A percentile compares a stretch with the other conserved stretches of the same genome.
These are phyloP conservation scores for Leptographium radiaticola DNA, from an alignment of 2,329 filamentous ascomycete species.

Conservation along the genomic window DNA sequence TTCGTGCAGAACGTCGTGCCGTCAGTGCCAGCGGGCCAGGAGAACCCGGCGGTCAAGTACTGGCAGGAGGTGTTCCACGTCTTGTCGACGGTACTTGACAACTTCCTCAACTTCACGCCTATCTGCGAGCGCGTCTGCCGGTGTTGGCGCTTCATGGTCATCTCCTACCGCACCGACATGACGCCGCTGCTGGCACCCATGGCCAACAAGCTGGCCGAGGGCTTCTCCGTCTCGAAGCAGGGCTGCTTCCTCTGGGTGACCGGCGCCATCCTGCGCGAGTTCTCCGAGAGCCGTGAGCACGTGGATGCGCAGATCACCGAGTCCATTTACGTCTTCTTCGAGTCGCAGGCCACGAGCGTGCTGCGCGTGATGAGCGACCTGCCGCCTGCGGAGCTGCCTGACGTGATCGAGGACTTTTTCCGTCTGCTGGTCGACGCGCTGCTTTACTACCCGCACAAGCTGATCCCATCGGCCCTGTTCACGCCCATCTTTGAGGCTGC, in stretches of 20 bases:
- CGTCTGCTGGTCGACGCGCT: constrained; percentile 82
- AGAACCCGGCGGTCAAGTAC: constrained; percentile 89
- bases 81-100: constrained; percentile 73
- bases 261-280: constrained; percentile 86
- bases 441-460: constrained; percentile 78
- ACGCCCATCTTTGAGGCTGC: constrained; percentile 77
- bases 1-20: constrained; percentile 73
- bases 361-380: constrained; percentile 80
- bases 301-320: constrained; percentile 72
- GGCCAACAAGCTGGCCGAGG: constrained; percentile 75
- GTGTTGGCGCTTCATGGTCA: constrained; percentile 94
- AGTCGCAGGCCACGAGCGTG: constrained; percentile 83
- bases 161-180: constrained; percentile 86
- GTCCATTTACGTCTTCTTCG: constrained; percentile 88
- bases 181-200: constrained; percentile 71
- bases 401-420: constrained; percentile 94
- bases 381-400: constrained; percentile 58
- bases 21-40: constrained; percentile 54
- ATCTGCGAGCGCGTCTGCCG: constrained; percentile 89
- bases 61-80: constrained; percentile 90
- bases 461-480: constrained; percentile 68
- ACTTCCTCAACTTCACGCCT: constrained; percentile 72
- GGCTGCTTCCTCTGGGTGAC: constrained; percentile 99
- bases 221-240: constrained; percentile 76
- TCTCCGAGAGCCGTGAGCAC: constrained; percentile 77